phyloP scores from a whole-genome alignment of 192 early-diverging fungal genomes.

The Diversispora epigaea region DNA sequence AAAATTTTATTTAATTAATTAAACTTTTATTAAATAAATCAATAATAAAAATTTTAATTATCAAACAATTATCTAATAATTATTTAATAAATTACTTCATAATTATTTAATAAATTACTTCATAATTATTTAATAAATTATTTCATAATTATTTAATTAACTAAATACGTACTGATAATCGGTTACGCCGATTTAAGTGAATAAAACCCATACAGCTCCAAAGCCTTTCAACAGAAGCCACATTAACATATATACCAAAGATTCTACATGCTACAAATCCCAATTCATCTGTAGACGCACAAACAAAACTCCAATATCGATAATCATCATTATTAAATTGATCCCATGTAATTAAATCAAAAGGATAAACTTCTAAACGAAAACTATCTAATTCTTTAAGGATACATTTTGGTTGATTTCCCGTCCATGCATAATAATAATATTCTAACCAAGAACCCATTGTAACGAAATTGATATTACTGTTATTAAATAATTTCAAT shows the following conservation, averaged over 20 bases:
- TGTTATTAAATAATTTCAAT: background rate
- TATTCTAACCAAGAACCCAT: background rate
- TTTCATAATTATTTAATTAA: background rate
- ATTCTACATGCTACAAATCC: slow-evolving; percentile 8
- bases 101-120: background rate
- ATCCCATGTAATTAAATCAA: background rate
- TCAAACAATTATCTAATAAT: too few relatives aligned
- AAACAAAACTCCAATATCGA: background rate
- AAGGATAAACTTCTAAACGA: slow-evolving; percentile 4
- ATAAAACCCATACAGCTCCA: slow-evolving; percentile 15
- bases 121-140: background rate
- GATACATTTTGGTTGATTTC: slow-evolving; percentile 2
- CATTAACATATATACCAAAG: slow-evolving; percentile 23
- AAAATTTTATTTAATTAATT: too few relatives aligned
- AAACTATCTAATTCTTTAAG: slow-evolving; percentile 3
- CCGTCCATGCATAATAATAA: slow-evolving; percentile 16
- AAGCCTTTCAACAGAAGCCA: background rate
- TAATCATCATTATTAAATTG: slow-evolving; percentile 9
- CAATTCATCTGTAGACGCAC: slow-evolving; percentile 1
- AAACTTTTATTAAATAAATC: too few relatives aligned
- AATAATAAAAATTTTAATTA: too few relatives aligned
- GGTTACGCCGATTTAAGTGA: background rate
- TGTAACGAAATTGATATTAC: background rate
- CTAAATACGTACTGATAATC: background rate
- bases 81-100: background rate